A percentile compares a stretch with the other conserved stretches of the same genome.
Evolutionary conservation across 139 green algal species (phyloP).

Genomic region (Volvox reticuliferus): DNA sequence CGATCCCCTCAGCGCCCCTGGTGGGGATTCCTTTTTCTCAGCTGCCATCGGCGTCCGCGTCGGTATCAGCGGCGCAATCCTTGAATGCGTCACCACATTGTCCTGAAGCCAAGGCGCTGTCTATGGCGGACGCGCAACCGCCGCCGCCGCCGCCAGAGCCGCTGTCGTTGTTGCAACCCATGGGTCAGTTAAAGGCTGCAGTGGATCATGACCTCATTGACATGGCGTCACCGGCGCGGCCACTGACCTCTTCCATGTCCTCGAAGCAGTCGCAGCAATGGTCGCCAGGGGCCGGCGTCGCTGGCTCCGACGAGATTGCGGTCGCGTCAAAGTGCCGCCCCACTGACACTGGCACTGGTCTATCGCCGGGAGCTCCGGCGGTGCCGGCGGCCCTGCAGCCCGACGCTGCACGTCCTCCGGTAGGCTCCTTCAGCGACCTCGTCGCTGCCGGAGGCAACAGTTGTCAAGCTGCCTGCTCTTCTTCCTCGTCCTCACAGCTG

Average conservation of each 20-base stretch:
- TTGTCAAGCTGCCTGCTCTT: not conserved
- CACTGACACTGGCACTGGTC: not conserved
- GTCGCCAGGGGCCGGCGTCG: not conserved
- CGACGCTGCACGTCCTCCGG: not conserved
- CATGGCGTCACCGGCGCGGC: not conserved
- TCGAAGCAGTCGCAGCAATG: not conserved
- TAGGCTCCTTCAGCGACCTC: not conserved
- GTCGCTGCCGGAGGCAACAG: not conserved
- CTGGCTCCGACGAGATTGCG: not conserved
- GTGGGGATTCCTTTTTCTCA: not conserved
- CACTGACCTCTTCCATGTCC: not conserved
- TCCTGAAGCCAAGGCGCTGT: no score
- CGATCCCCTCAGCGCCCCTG: not conserved
- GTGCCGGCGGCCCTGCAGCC: not conserved
- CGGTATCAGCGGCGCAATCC: not conserved
- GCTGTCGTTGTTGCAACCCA: not conserved
- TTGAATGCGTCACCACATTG: not conserved
- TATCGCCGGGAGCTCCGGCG: not conserved
- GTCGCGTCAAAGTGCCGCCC: no score
- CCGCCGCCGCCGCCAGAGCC: not conserved
- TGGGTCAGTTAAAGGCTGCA: not conserved
- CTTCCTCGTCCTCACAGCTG: not conserved
- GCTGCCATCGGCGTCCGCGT: not conserved
- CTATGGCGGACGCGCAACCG: no score
- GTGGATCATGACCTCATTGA: constrained; percentile 6